Percentiles rank a stretch among this genome's conserved stretches.
These are phyloP conservation scores for Eimeria mitis DNA, from an alignment of 169 alveolate genomes.

Conservation along the genomic window DNA sequence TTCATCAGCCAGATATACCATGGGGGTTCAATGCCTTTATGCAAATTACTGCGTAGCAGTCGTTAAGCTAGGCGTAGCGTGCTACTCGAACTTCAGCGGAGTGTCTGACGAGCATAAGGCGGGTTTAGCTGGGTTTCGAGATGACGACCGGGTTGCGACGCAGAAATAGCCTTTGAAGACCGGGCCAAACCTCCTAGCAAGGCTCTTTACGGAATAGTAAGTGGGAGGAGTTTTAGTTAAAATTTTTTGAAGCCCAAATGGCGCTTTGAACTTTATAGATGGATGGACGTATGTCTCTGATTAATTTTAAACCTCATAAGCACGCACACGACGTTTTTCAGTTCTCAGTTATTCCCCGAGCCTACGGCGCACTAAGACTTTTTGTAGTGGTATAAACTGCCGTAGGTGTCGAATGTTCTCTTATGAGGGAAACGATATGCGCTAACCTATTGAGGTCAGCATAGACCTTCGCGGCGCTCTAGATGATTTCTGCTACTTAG, in stretches of 20 bases:
- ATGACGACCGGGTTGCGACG: background rate
- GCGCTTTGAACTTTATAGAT: background rate
- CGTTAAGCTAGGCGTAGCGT: background rate
- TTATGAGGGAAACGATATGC: too few relatives aligned
- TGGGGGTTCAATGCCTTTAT: background rate
- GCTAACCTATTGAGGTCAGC: too few relatives aligned
- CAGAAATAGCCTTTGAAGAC: background rate
- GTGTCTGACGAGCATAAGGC: background rate
- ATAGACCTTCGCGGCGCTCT: background rate
- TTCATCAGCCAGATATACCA: background rate
- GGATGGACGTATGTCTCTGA: background rate
- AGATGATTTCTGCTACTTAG: background rate
- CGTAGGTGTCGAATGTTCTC: background rate
- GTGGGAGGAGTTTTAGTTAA: background rate
- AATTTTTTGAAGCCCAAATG: background rate
- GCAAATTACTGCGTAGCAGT: background rate
- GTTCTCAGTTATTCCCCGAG: background rate
- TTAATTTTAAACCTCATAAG: background rate
- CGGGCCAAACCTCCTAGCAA: background rate
- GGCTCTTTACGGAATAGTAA: background rate
- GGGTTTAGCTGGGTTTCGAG: background rate
- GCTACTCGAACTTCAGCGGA: background rate
- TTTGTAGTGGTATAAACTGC: background rate
- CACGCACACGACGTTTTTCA: background rate
- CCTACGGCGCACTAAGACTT: background rate